Evolutionary conservation across 371 early-diverging fungal genomes (phyloP), one percentile per base, ranked within the genome.

Genomic region (Mucor indicus): DNA sequence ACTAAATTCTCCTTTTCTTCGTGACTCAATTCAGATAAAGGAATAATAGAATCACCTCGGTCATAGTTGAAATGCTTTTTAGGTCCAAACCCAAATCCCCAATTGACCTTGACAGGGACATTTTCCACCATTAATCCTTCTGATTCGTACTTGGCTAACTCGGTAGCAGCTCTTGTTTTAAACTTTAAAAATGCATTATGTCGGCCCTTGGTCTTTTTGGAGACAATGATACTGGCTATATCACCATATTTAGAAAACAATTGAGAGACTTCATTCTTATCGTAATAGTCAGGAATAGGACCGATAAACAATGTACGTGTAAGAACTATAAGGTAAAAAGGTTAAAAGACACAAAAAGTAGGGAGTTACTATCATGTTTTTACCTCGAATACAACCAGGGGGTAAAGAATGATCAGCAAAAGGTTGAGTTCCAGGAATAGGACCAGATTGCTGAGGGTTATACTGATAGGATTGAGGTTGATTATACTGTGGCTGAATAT

Each of bases 11-110:
- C 53, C 40, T 69, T 65, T 17, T 76, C 76, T 32, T 67, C 64
- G 13, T 52, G 48, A 21, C 59, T 49, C 13, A 72, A 32, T 32
- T 67, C 64, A 35, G 44, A 25, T 33, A 76, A 44, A 8, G 76
- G 68, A 30, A 76, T 72, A 38, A 72, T 67, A 16, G 76, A 72
- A 35, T 67, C 70, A 3, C 76, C 76, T 20, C 49, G 42, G 32
- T 69, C 64, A 53, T 69, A 72, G 38, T 68, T 60, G 40, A 76
- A 76, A 13, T 67, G 57, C 38, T 60, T 65, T 31, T 69, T 69
- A 25, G 76, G 76, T 8, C 76, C 76, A 52, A 76, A 76, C 1
- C 76, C 72, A 64, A 63, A 76, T 17, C 68, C 76, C 72, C 70
- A 76, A 32, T 72, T 69, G 39, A 71, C 71, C 43, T 71, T 66